phyloP scores from a whole-genome alignment of 1,284 basidiomycete genomes.

The Dichomitus squalens region DNA sequence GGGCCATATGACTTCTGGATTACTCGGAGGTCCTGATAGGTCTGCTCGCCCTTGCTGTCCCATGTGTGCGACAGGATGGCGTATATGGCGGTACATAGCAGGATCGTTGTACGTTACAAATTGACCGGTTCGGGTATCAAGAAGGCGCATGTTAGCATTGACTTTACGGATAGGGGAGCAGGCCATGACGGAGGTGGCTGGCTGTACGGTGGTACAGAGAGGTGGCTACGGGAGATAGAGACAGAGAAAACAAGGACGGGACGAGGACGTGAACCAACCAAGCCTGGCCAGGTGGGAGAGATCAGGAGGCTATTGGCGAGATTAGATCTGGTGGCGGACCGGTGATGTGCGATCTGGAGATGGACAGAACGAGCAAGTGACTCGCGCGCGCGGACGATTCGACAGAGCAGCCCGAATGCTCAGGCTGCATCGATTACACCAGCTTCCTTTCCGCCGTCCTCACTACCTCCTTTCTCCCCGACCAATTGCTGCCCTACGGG shows the following conservation, averaged over 20 bases:
- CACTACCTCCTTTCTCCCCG: slow-evolving; percentile 9
- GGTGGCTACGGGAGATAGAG: too few relatives aligned
- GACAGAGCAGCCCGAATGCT: slow-evolving; percentile 13
- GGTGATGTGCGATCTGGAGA: neutral
- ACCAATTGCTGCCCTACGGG: neutral
- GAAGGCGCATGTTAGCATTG: neutral
- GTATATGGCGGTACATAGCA: neutral
- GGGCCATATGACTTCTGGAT: neutral
- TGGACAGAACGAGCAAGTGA: slow-evolving; percentile 16
- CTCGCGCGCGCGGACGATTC: slow-evolving; percentile 17
- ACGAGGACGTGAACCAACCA: too few relatives aligned
- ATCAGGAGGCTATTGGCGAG: neutral
- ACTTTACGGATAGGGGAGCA: too few relatives aligned
- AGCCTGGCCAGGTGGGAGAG: too few relatives aligned
- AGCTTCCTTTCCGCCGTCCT: slow-evolving; percentile 13
- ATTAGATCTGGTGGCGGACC: neutral
- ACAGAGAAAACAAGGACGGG: too few relatives aligned
- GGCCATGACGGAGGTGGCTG: too few relatives aligned
- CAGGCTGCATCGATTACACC: slow-evolving; percentile 24
- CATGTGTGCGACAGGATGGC: neutral
- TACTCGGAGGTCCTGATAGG: neutral
- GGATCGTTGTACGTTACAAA: neutral
- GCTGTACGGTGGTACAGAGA: too few relatives aligned
- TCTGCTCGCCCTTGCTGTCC: neutral
- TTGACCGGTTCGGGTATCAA: neutral